A percentile compares a stretch with the other conserved stretches of the same genome.
Conservation (phyloP, 2,329 filamentous ascomycete species). For the Triangularia setosa region DNA sequence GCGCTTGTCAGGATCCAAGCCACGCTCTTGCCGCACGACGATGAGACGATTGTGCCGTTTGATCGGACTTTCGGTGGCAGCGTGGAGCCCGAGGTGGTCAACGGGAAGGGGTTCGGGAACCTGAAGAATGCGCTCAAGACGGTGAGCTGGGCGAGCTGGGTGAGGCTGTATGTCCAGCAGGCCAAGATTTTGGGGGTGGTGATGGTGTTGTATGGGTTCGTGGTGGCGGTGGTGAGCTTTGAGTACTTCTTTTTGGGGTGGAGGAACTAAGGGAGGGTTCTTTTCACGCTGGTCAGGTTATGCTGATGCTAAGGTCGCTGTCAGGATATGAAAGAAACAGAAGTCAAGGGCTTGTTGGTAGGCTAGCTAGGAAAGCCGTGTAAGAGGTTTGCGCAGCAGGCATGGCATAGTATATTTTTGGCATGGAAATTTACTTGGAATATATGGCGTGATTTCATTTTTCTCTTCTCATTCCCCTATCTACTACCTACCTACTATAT, state of each 20-base stretch:
- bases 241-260: background rate
- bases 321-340: background rate
- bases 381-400: too few species aligned
- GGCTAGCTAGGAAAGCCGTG: too few species aligned
- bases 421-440: too few species aligned
- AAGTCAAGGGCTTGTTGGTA: too few species aligned
- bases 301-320: background rate
- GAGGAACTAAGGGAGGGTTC: background rate
- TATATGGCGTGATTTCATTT: too few species aligned
- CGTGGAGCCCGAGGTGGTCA: constrained; percentile 69
- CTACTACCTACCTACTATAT: too few species aligned
- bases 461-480: too few species aligned
- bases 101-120: constrained; percentile 66
- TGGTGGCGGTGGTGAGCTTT: background rate
- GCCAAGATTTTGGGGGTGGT: constrained; percentile 49
- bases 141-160: constrained; percentile 68
- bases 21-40: constrained; percentile 74
- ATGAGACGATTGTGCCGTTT: constrained; percentile 83
- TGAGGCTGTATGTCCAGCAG: constrained; percentile 70
- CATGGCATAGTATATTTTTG: too few species aligned
- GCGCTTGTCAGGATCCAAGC: constrained; percentile 81
- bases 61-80: constrained; percentile 81
- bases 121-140: constrained; percentile 75
- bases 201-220: background rate
- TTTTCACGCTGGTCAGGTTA: background rate